Base-by-base conservation (phyloP, 108 stramenopile genomes). In the Epipyxis sp. region DNA sequence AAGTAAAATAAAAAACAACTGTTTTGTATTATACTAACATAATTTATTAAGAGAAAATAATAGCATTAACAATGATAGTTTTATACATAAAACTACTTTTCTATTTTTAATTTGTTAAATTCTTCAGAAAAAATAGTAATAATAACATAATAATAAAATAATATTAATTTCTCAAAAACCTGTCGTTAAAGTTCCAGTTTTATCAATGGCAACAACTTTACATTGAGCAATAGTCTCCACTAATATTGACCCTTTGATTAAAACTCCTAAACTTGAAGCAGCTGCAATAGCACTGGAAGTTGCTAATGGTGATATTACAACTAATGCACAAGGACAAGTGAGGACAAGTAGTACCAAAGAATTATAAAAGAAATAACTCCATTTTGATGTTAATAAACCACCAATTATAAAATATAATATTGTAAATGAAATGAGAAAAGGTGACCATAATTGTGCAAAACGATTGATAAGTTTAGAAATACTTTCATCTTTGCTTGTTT, bases 261-360 rank as follows among this genome's bases (percentile, higher is more conserved):
- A 81, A 27, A 96, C 89, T 59, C 95, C 93, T 32, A 84, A 57
- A 78, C 92, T 90, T 1, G 95, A 92, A 27, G 91, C 85, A 16
- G 91, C 90, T 34, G 93, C 93, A 1, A 96, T 77, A 30, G 92
- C 93, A 40, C 93, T 91, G 29, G 91, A 92, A 71, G 92, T 92
- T 29, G 93, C 86, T 29, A 96, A 91, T 40, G 95, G 95, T 29
- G 95, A 92, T 59, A 88, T 86, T 42, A 94, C 93, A 1, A 91
- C 93, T 44, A 96, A 83, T n/a, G 95, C 92, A 85, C 95, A 96
- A 0, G 95, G 95, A 77, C 95, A 96, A 1, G 93, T 92, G 76
- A 96, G 88, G 6, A 96, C 93, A 67, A 94, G 82, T n/a, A 94
- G 83, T 69, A 94, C 92, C 58, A 94, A 78, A 0, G 89, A 93